Evolutionary conservation across 805 yeast genomes (phyloP).

Genomic region (Saccharomycopsis synnaedendra): DNA sequence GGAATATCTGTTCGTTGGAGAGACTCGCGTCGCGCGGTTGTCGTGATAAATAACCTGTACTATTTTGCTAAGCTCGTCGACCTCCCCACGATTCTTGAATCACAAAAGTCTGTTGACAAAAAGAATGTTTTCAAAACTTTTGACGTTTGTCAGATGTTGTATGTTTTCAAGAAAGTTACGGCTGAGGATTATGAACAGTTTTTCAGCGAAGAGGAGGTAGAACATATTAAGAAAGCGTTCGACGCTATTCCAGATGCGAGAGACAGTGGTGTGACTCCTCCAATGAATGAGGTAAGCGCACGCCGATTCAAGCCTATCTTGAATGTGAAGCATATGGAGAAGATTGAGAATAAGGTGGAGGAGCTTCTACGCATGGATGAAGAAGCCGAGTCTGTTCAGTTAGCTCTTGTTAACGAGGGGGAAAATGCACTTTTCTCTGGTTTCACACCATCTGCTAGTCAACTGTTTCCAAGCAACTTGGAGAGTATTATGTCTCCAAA

Average conservation of each 20-base stretch:
- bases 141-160: constrained; percentile 76
- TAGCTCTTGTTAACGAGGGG: constrained; percentile 24
- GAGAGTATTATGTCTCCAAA: constrained; percentile 7
- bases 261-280: constrained; percentile 78
- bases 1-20: constrained; percentile 73
- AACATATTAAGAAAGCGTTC: constrained; percentile 20
- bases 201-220: constrained; percentile 21
- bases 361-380: constrained; percentile 65
- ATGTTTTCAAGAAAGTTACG: constrained; percentile 50
- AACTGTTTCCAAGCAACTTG: not conserved
- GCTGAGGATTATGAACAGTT: constrained; percentile 22
- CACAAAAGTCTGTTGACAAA: constrained; percentile 78
- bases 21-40: constrained; percentile 68
- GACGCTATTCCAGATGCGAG: constrained; percentile 24
- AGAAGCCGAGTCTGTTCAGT: constrained; percentile 46
- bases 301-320: constrained; percentile 63
- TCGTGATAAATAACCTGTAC: constrained; percentile 31
- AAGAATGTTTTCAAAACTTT: constrained; percentile 81
- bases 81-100: constrained; percentile 79
- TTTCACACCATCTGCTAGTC: not conserved
- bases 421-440: constrained; percentile 21
- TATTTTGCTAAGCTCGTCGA: constrained; percentile 64
- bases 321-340: constrained; percentile 60
- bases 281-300: constrained; percentile 58
- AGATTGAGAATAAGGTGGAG: constrained; percentile 69